These are phyloP conservation scores for Ustilago nuda DNA, from an alignment of 1,284 basidiomycete genomes.

Conservation along the genomic window DNA sequence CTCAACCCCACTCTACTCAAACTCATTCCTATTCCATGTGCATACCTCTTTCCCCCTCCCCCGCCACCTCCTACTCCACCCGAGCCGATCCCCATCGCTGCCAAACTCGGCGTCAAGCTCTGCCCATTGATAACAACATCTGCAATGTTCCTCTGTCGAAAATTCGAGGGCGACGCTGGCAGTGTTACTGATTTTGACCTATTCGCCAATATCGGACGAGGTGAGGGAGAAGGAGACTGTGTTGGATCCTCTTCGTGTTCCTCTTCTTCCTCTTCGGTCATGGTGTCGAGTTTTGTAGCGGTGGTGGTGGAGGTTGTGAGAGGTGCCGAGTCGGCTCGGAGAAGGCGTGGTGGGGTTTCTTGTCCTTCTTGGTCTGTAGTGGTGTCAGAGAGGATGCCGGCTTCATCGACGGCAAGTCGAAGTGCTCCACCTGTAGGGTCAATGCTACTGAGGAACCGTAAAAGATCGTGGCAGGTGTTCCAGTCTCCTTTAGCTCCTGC, in stretches of 20 bases:
- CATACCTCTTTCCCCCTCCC: slow-evolving; percentile 7
- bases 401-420: slow-evolving; percentile 31
- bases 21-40: slow-evolving; percentile 45
- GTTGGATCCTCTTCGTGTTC: background rate
- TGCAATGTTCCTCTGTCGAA: slow-evolving; percentile 27
- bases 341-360: slow-evolving; percentile 16
- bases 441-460: slow-evolving; percentile 54
- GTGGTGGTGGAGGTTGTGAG: slow-evolving; percentile 8
- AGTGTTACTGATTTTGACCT: slow-evolving; percentile 32
- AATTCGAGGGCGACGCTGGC: slow-evolving; percentile 5
- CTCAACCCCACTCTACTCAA: slow-evolving; percentile 45
- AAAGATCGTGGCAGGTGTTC: slow-evolving; percentile 71
- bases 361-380: background rate
- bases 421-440: slow-evolving; percentile 74
- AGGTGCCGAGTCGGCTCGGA: slow-evolving; percentile 18
- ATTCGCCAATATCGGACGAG: slow-evolving; percentile 5
- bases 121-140: slow-evolving; percentile 46
- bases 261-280: slow-evolving; percentile 42
- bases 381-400: slow-evolving; percentile 23
- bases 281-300: slow-evolving; percentile 29
- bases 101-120: slow-evolving; percentile 22
- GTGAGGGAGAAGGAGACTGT: background rate
- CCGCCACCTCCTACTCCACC: background rate
- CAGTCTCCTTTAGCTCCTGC: slow-evolving; percentile 53
- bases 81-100: slow-evolving; percentile 22